Percentiles rank a stretch among this genome's conserved stretches.
phyloP scores from a whole-genome alignment of 495 filamentous ascomycete species.

The Xylaria acuta region DNA sequence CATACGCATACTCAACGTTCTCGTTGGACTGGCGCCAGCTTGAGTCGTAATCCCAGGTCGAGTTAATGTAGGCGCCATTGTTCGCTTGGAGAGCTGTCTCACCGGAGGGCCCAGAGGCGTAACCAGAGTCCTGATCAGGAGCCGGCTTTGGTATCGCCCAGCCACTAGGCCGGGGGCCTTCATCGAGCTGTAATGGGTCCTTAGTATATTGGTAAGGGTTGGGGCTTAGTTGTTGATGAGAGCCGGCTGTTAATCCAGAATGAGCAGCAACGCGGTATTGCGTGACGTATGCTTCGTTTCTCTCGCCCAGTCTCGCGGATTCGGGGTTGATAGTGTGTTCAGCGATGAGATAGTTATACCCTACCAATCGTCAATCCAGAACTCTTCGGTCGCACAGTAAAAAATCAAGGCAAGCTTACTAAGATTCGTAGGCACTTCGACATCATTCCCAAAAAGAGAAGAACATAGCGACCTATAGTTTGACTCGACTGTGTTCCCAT shows the following conservation, averaged over 20 bases:
- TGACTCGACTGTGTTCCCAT: neutral
- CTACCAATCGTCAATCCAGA: constrained; percentile 5
- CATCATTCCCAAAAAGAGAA: neutral
- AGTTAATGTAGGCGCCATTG: neutral
- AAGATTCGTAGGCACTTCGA: neutral
- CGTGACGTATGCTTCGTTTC: neutral
- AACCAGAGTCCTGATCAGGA: constrained; percentile 9
- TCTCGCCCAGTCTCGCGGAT: neutral
- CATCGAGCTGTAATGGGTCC: constrained; percentile 1
- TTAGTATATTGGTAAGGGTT: neutral
- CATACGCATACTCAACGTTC: neutral
- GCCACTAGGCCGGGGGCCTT: neutral
- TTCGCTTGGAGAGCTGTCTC: neutral
- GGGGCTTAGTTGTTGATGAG: neutral
- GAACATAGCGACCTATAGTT: constrained; percentile 10
- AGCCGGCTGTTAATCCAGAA: neutral
- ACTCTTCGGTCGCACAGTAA: too few relatives aligned
- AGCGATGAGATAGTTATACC: neutral
- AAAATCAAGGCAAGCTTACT: neutral
- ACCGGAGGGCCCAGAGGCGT: neutral
- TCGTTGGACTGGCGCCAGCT: neutral
- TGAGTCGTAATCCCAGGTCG: neutral
- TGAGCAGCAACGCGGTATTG: neutral
- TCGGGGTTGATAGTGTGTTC: neutral
- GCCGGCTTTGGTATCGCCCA: neutral